Evolutionary conservation across 768 basidiomycete species (phyloP).

Genomic region (Macrolepiota dolichaula): DNA sequence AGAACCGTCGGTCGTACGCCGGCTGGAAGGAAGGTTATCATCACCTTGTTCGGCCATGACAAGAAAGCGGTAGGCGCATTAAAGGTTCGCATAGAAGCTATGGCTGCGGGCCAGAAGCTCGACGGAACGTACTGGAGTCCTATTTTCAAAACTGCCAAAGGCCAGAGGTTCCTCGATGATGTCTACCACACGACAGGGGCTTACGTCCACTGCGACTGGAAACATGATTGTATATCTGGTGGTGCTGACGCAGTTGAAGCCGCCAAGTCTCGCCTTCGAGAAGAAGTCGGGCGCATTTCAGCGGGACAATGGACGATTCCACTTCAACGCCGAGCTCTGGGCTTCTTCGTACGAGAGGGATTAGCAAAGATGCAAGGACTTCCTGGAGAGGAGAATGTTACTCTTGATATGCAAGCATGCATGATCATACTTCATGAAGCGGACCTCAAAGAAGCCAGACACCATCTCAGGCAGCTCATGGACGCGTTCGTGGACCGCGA

Average conservation of each 20-base stretch:
- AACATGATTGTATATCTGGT: conserved; percentile 48
- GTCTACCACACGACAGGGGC: conserved; percentile 33
- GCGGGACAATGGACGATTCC: conserved; percentile 44
- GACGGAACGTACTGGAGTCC: conserved; percentile 46
- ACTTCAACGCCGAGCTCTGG: too few species aligned
- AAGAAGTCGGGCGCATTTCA: conserved; percentile 44
- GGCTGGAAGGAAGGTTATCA: conserved; percentile 24
- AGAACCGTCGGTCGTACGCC: conserved; percentile 25
- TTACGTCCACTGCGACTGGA: conserved; percentile 36
- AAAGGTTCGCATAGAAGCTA: conserved; percentile 56
- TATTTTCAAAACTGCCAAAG: conserved; percentile 27
- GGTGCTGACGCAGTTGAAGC: conserved; percentile 31
- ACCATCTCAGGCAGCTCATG: too few species aligned
- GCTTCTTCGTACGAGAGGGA: too few species aligned
- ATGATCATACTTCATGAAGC: conserved; percentile 42
- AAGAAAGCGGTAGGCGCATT: conserved; percentile 52
- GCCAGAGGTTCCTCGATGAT: conserved; percentile 30
- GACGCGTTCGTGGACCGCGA: conserved; percentile 9
- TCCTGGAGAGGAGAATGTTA: conserved; percentile 52
- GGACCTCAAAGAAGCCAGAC: conserved; percentile 54
- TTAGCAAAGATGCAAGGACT: too few species aligned
- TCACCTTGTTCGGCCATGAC: conserved; percentile 46
- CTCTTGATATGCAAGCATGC: conserved; percentile 33
- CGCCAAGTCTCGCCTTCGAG: conserved; percentile 43
- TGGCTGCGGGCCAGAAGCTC: conserved; percentile 48